Percentiles rank a stretch among this genome's conserved stretches.
phyloP scores from a whole-genome alignment of 148 eudicot species.

The Cornus kousa region DNA sequence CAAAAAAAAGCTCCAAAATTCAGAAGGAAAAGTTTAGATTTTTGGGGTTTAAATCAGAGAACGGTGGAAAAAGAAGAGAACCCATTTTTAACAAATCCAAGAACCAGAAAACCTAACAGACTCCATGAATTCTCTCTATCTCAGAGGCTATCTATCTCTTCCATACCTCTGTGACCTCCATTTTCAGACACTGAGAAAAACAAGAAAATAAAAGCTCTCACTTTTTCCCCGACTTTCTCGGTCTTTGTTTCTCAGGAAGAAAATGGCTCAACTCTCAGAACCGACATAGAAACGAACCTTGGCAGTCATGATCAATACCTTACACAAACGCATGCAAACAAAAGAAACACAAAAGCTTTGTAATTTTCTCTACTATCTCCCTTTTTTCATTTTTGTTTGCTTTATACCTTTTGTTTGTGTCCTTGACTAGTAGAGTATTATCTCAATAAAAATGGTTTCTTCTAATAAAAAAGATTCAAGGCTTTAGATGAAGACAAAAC shows the following conservation, averaged over 20 bases:
- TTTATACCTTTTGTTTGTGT: constrained; percentile 6
- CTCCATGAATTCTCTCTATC: constrained; percentile 5
- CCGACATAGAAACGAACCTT: constrained; percentile 12
- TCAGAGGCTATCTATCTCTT: not conserved
- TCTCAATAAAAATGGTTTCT: constrained; percentile 23
- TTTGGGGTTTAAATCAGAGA: constrained; percentile 1
- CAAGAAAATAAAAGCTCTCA: not conserved
- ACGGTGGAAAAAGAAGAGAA: not conserved
- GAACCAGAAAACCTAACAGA: constrained; percentile 9
- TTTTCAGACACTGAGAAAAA: not conserved
- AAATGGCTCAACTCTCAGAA: not conserved
- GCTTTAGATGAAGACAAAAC: constrained; percentile 24
- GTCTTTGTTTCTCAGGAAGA: constrained; percentile 3
- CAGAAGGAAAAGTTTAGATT: not conserved
- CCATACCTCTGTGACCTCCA: constrained; percentile 18
- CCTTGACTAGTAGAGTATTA: constrained; percentile 4
- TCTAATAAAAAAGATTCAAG: constrained; percentile 19
- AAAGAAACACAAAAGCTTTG: not conserved
- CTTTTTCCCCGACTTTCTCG: constrained; percentile 20
- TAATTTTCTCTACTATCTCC: not conserved
- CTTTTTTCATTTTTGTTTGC: not conserved
- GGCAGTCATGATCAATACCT: constrained; percentile 20
- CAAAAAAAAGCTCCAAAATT: not conserved
- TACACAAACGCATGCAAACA: constrained; percentile 18
- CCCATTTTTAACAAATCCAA: constrained; percentile 6